Evolutionary conservation across 345 rosid species (phyloP).

Genomic region (Citrus hindsii): DNA sequence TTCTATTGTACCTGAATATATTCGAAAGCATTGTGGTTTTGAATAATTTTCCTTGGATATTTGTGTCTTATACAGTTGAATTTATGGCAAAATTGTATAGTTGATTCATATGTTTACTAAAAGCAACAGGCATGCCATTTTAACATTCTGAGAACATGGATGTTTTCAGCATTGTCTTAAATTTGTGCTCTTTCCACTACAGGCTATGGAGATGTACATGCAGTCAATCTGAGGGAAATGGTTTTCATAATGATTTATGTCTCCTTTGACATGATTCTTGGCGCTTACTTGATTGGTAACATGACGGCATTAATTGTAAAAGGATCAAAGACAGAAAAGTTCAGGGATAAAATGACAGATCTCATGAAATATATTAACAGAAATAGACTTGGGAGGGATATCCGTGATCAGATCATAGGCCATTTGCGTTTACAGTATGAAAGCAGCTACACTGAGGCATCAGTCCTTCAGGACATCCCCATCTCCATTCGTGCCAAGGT

Average conservation of each 20-base stretch:
- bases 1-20: neutral
- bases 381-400: conserved; percentile 62
- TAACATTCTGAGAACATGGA: neutral
- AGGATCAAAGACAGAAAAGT: conserved; percentile 96
- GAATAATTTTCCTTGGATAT: neutral
- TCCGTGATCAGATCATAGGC: conserved; percentile 73
- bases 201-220: conserved; percentile 99
- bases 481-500: conserved; percentile 94
- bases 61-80: neutral
- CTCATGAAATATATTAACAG: conserved; percentile 84
- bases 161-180: neutral
- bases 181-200: neutral
- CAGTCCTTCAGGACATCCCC: conserved; percentile 83
- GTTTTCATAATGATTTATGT: conserved; percentile 85
- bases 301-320: conserved; percentile 96
- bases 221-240: conserved; percentile 96
- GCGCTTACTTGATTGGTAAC: conserved; percentile 95
- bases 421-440: conserved; percentile 84
- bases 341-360: conserved; percentile 93
- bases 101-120: neutral
- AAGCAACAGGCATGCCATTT: neutral
- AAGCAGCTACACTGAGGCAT: conserved; percentile 74
- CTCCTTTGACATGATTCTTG: conserved; percentile 94
- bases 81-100: neutral
- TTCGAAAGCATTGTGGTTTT: neutral